A percentile compares a stretch with the other conserved stretches of the same genome.
These are phyloP conservation scores for Corymbia citriodora DNA, from an alignment of 441 rosid species.

Conservation along the genomic window DNA sequence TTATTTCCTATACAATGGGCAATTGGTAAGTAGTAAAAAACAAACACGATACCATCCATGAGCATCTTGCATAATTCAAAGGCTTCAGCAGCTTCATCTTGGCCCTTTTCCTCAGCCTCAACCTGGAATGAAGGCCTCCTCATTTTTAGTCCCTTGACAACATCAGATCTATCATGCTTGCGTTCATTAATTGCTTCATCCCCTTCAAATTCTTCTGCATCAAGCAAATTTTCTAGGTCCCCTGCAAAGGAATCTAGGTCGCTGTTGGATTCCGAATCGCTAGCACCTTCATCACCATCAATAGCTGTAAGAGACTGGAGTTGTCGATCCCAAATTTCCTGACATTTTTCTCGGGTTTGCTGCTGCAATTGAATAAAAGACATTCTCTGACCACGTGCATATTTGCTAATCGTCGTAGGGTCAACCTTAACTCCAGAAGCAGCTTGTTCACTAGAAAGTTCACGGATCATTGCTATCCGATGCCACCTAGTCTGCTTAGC, in stretches of 20 bases:
- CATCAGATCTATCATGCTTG: constrained; percentile 73
- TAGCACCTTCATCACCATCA: constrained; percentile 85
- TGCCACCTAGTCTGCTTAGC: constrained; percentile 99
- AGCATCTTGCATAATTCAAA: constrained; percentile 93
- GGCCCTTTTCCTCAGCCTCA: constrained; percentile 90
- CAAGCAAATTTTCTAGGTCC: constrained; percentile 95
- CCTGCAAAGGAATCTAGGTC: constrained; percentile 99
- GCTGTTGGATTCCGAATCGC: constrained; percentile 95
- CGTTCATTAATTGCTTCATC: constrained; percentile 57
- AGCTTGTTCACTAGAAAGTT: constrained; percentile 99
- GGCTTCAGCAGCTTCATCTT: constrained; percentile 98
- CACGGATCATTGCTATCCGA: constrained; percentile 98
- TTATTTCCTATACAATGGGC: not conserved
- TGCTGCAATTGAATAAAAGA: constrained; percentile 98
- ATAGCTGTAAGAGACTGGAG: constrained; percentile 76
- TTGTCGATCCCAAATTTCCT: constrained; percentile 99
- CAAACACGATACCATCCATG: constrained; percentile 72
- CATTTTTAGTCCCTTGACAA: constrained; percentile 93
- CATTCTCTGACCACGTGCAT: constrained; percentile 99
- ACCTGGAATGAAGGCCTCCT: constrained; percentile 74
- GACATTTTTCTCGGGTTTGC: constrained; percentile 98
- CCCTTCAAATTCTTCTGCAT: constrained; percentile 94
- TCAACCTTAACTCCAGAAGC: constrained; percentile 96
- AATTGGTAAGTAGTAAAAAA: not conserved
- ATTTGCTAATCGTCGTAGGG: constrained; percentile 89